These are phyloP conservation scores for Medicago lupulina DNA, from an alignment of 306 rosid species.

Conservation along the genomic window DNA sequence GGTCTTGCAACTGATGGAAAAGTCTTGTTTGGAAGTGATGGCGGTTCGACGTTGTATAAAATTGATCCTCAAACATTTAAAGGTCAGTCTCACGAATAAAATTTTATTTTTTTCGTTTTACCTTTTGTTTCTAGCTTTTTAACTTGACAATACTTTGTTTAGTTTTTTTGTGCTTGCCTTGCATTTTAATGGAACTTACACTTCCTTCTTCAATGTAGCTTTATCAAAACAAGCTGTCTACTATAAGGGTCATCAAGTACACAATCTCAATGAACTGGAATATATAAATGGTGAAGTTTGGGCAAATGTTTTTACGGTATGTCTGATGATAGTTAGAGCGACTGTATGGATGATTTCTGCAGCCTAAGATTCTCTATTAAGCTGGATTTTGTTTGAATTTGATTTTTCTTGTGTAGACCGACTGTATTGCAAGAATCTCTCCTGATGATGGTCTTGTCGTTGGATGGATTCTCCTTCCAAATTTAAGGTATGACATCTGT, in stretches of 20 bases:
- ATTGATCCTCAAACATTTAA: conserved; percentile 68
- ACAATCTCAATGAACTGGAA: conserved; percentile 90
- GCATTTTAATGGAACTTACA: conserved; percentile 22
- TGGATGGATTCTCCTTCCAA: conserved; percentile 89
- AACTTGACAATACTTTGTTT: no score
- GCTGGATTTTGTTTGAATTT: conserved; percentile 30
- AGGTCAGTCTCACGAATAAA: conserved; percentile 53
- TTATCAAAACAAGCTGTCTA: conserved; percentile 57
- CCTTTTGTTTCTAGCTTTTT: not conserved
- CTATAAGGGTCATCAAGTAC: conserved; percentile 72
- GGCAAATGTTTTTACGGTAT: conserved; percentile 82
- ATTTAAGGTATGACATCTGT: conserved; percentile 61
- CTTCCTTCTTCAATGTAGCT: conserved; percentile 53
- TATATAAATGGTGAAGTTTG: conserved; percentile 84
- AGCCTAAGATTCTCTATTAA: conserved; percentile 21
- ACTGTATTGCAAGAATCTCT: conserved; percentile 86
- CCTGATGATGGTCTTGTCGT: conserved; percentile 67
- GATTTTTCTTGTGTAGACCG: conserved; percentile 61
- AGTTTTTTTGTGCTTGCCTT: conserved; percentile 1
- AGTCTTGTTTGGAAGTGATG: conserved; percentile 89
- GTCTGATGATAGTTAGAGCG: conserved; percentile 21
- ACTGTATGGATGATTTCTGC: not conserved
- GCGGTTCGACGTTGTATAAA: conserved; percentile 75
- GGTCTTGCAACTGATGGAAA: conserved; percentile 94
- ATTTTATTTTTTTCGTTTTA: conserved; percentile 18